Conservation (phyloP, 768 basidiomycete genomes). For the Leccinum rimulosum region DNA sequence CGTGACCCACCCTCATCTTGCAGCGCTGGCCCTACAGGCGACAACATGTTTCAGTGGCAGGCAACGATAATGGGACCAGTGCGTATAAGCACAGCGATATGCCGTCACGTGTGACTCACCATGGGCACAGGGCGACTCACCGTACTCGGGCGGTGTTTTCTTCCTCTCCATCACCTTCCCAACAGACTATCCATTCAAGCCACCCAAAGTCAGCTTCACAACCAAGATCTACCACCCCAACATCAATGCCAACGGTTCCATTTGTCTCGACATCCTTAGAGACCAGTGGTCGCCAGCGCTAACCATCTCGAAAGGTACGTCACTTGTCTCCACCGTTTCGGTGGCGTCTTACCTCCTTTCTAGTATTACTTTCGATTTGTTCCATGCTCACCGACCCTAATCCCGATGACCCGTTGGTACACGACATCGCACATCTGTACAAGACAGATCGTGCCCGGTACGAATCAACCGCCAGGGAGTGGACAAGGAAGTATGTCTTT, state of each 20-base stretch:
- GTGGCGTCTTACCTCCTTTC: background rate
- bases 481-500: slow-evolving; percentile 92
- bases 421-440: slow-evolving; percentile 98
- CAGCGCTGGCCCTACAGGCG: slow-evolving; percentile 96
- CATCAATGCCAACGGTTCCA: slow-evolving; percentile 99
- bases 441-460: slow-evolving; percentile 98
- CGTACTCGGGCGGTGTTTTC: slow-evolving; percentile 98
- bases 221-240: slow-evolving; percentile 99
- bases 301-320: slow-evolving; percentile 96
- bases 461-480: slow-evolving; percentile 97
- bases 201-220: slow-evolving; percentile 99
- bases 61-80: slow-evolving; percentile 99
- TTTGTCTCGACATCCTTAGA: slow-evolving; percentile 96
- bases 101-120: slow-evolving; percentile 22
- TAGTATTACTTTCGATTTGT: slow-evolving; percentile 95
- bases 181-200: slow-evolving; percentile 99
- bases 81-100: slow-evolving; percentile 34
- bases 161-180: slow-evolving; percentile 95
- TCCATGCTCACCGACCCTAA: slow-evolving; percentile 99
- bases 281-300: slow-evolving; percentile 99
- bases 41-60: slow-evolving; percentile 99
- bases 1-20: slow-evolving; percentile 99
- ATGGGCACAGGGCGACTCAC: slow-evolving; percentile 80
- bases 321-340: background rate
- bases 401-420: slow-evolving; percentile 97